A percentile compares a stretch with the other conserved stretches of the same genome.
Conservation (phyloP, 495 filamentous ascomycete species). For the Penicillium macrosclerotiorum region DNA sequence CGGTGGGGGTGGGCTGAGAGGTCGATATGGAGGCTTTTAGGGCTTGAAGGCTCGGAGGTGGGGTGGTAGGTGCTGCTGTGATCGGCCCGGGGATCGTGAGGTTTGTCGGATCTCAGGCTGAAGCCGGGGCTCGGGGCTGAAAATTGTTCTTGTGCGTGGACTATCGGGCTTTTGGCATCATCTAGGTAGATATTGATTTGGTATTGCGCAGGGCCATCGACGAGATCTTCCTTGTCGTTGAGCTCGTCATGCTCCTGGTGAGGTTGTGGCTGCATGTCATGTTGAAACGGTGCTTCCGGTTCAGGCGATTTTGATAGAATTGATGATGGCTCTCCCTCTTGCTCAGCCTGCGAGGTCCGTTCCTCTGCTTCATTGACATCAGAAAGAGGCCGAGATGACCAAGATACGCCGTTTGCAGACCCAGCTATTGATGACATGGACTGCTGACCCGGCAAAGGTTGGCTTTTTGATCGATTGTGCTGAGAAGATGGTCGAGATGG, state of each 20-base stretch:
- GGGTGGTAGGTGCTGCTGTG: background rate
- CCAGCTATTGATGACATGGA: conserved; percentile 13
- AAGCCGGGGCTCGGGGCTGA: background rate
- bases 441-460: conserved; percentile 10
- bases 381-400: background rate
- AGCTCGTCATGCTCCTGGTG: background rate
- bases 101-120: background rate
- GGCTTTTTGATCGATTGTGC: conserved; percentile 12
- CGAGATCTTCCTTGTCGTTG: background rate
- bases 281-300: too few species aligned
- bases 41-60: background rate
- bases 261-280: background rate
- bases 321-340: background rate
- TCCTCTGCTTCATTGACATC: conserved; percentile 1
- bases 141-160: too few species aligned
- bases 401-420: background rate
- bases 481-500: too few species aligned
- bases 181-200: too few species aligned
- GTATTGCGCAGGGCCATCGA: too few species aligned
- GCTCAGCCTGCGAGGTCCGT: background rate
- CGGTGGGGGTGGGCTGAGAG: conserved; percentile 27
- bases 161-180: too few species aligned
- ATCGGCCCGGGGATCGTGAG: background rate
- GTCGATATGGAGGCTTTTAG: conserved; percentile 10
- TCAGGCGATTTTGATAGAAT: background rate